Base-by-base conservation (phyloP, 2,329 filamentous ascomycete genomes). In the Meredithiella fracta region DNA sequence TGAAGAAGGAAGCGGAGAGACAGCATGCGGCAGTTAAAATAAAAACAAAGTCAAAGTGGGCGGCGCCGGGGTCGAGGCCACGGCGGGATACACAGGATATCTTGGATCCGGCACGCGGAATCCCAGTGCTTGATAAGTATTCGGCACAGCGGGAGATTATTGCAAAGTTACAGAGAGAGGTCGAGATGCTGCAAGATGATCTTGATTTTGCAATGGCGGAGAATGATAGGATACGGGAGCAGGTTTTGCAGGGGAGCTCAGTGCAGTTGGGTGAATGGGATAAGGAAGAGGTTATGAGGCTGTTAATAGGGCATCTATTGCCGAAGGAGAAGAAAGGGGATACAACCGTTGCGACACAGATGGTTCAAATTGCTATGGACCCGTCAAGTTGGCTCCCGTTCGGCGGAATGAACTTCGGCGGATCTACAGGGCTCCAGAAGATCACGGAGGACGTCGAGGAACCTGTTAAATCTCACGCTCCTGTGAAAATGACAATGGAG, bases 401-500 rank as follows among this genome's bases (percentile, higher is more conserved):
- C 59, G 69, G 70, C 22, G 70, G 68, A 44, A 62, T 67, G 0
- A 61, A 38, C n/a, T n/a, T 34, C 17, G 44, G 20, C 7, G 20
- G 20, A 6, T 20, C 31, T 31, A 14, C 49, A 15, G n/a, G 9
- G 26, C 26, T 51, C 8, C 15, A 25, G 49, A 51, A 20, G 49
- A 51, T 51, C 5, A 51, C 49, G 4, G 4, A 37, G 20, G 49
- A 51, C 6, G 49, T 51, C 5, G 49, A 51, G 14, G 49, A 51
- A 15, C 49, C 49, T 3, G 49, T 71, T 59, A 68, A 65, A 53
- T 85, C 83, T 1, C 85, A 90, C 63, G 75, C 78, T 53, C 86
- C 83, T 0, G 63, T 80, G 1, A 72, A 73, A 1, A 72, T 89
- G 68, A 73, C 77, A 0, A 73, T 83, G 1, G 70, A 74, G 0